phyloP scores from a whole-genome alignment of 2,329 filamentous ascomycete species.

The Alternaria atra region DNA sequence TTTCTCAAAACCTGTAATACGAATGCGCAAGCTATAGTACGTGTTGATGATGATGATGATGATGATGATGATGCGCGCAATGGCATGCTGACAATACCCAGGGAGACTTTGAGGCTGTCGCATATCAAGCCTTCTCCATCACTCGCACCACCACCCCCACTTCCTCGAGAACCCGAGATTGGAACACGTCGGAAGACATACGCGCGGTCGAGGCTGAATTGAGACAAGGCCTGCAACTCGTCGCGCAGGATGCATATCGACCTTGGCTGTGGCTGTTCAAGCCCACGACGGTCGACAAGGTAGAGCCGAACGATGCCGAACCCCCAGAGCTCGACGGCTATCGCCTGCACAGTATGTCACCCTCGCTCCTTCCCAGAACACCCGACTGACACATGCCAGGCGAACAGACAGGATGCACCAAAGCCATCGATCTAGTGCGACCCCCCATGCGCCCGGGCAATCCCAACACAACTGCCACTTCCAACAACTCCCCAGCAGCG shows the following conservation, averaged over 20 bases:
- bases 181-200: constrained; percentile 35
- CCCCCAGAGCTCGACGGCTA: constrained; percentile 43
- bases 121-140: constrained; percentile 49
- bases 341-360: constrained; percentile 39
- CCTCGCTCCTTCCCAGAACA: no score
- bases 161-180: constrained; percentile 24
- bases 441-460: constrained; percentile 36
- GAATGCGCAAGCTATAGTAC: constrained; percentile 52
- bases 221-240: constrained; percentile 37
- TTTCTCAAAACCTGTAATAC: constrained; percentile 50
- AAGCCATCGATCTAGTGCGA: constrained; percentile 45
- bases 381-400: constrained; percentile 38
- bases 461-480: constrained; percentile 27
- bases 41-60: neutral
- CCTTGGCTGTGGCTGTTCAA: constrained; percentile 50
- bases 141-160: constrained; percentile 30
- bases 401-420: constrained; percentile 46
- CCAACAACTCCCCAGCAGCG: constrained; percentile 31
- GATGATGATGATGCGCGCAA: fast-evolving
- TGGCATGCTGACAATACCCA: constrained; percentile 29
- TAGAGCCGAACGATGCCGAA: constrained; percentile 29
- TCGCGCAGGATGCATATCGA: constrained; percentile 42
- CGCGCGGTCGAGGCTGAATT: constrained; percentile 44
- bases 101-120: constrained; percentile 51
- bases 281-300: constrained; percentile 34